Evolutionary conservation across 2,329 filamentous ascomycete species (phyloP), one percentile per base, ranked within the genome.

Genomic region (Trichoderma koningii): DNA sequence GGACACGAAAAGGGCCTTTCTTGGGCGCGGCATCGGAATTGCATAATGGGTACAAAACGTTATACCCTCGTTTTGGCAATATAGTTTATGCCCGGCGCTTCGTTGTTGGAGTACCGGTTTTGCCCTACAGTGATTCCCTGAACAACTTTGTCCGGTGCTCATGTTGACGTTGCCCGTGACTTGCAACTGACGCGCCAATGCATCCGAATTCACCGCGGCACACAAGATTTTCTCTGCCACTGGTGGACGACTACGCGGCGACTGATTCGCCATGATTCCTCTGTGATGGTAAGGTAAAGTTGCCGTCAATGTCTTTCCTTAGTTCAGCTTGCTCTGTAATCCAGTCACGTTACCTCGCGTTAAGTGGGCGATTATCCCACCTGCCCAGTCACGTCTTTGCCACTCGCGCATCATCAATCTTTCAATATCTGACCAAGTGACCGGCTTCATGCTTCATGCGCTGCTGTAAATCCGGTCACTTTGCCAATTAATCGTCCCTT

Each of bases 321-420:
- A 34, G 50, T 51, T 17, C 38, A 17, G 42, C 34, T 1, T 48
- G 21, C 10, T 14, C 45, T n/a, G 19, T 23, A 34, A 26, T 9
- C 23, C 10, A 57, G 71, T 73, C 72, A 73, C 72, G 72, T 73
- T 73, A 72, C 72, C 67, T 74, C 72, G 71, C 68, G 72, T 71
- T 69, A 67, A 71, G 67, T 71, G 67, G 71, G 42, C 60, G 42
- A 65, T 50, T 44, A 47, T 45, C 55, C 63, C 68, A 38, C 34
- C 12, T 38, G 34, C 34, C 26, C 19, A 19, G 69, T 67, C 68
- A 67, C 68, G 69, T 67, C 59, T 47, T 67, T 67, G 68, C 71
- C 73, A 73, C 73, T 74, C 63, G 26, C n/a, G 34, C 15, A 21
- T 53, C 47, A 52, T 59, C 23, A 9, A 12, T 26, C 55, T 38